These are phyloP conservation scores for Sporothrix pallida DNA, from an alignment of 2,329 filamentous ascomycete species.

Conservation along the genomic window DNA sequence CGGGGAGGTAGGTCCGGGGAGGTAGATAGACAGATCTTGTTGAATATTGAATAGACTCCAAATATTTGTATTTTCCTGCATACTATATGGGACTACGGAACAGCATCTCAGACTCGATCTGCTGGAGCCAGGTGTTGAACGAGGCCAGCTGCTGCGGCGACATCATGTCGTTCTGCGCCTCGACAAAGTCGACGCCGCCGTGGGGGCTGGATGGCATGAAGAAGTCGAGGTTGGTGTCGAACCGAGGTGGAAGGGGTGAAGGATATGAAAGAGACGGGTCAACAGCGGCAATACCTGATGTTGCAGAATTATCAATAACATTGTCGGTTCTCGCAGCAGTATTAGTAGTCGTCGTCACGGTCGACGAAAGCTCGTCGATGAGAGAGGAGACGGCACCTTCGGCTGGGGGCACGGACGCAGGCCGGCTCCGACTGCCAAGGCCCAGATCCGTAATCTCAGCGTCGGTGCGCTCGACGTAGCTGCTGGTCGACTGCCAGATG, in stretches of 20 bases:
- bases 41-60: no score
- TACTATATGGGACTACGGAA: conserved; percentile 5
- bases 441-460: conserved; percentile 12
- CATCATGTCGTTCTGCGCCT: conserved; percentile 9
- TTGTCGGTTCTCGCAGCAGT: not conserved
- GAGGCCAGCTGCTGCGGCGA: conserved; percentile 10
- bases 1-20: not conserved
- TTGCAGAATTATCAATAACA: not conserved
- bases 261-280: not conserved
- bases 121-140: conserved; percentile 12
- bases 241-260: not conserved
- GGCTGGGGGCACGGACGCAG: conserved; percentile 6
- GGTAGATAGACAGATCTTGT: no score
- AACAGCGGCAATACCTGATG: not conserved
- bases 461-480: conserved; percentile 12
- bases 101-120: conserved; percentile 1
- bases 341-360: not conserved
- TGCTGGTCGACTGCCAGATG: conserved; percentile 16
- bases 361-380: conserved; percentile 8
- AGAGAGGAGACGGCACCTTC: conserved; percentile 10
- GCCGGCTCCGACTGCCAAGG: not conserved
- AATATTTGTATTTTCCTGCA: no score
- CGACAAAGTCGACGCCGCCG: not conserved
- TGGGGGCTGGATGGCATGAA: conserved; percentile 14
- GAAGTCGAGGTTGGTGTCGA: not conserved